A percentile compares a stretch with the other conserved stretches of the same genome.
Evolutionary conservation across 306 rosid species (phyloP).

Genomic region (Trifolium dubium): DNA sequence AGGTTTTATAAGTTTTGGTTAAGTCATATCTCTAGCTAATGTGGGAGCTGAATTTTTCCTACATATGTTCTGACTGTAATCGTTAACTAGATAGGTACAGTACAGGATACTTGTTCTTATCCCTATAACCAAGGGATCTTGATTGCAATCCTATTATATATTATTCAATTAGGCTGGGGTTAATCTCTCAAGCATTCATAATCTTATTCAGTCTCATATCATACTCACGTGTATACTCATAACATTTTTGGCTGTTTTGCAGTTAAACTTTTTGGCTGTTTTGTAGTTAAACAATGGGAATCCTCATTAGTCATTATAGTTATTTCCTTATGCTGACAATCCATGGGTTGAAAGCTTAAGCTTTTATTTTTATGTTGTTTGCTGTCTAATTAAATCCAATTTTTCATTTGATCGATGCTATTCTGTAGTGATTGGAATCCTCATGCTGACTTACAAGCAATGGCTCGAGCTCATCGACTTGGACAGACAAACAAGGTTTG

Average conservation of each 20-base stretch:
- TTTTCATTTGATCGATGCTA: conserved; percentile 25
- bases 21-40: background rate
- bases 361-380: conserved; percentile 8
- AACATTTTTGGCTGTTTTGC: background rate
- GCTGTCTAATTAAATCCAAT: conserved; percentile 10
- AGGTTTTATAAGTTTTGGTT: background rate
- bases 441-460: conserved; percentile 99
- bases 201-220: background rate
- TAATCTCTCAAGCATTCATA: background rate
- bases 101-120: background rate
- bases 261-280: conserved; percentile 4
- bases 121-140: background rate
- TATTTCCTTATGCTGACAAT: conserved; percentile 23
- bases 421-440: conserved; percentile 98
- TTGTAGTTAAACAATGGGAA: conserved; percentile 10
- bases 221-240: background rate
- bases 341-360: background rate
- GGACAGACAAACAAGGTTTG: conserved; percentile 98
- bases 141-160: background rate
- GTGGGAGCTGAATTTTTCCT: background rate
- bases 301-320: conserved; percentile 6
- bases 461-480: conserved; percentile 99
- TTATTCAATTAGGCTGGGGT: background rate
- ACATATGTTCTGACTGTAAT: background rate
- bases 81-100: background rate